Base-by-base conservation (phyloP, 768 basidiomycete species). In the Leucocoprinus leucothites region DNA sequence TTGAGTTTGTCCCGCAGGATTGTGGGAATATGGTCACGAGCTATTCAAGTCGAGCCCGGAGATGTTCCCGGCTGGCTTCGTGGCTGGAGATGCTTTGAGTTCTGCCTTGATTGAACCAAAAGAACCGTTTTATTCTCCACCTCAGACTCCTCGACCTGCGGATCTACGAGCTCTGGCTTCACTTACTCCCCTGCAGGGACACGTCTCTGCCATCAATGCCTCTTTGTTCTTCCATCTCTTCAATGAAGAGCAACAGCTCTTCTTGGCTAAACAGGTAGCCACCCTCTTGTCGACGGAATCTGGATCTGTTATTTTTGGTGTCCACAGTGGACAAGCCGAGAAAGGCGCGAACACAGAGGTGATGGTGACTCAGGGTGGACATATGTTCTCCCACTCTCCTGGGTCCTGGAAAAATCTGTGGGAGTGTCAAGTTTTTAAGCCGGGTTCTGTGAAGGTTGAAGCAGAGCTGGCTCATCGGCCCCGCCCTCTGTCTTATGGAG, bases 11-110 rank as follows among this genome's bases (percentile, higher is more conserved):
- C 11, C 31, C 31, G 31, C 38, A 85, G 85, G 69, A 16, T 81
- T 82, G 57, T 86, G 84, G 85, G 72, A 80, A 6, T 70, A 77
- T 3, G 86, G 86, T 1, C 84, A 87, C 58, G 71, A 79, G 40
- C 71, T 88, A n/a, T 89, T 85, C 69, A 74, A 66, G 49, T 74
- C 79, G 2, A 80, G 71, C 0, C 74, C 78, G 0, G 68, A 76
- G 34, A 72, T 75, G 0, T 86, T 82, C 65, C 80, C 82, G 1
- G 80, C 73, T 0, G 65, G 70, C 0, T 87, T 88, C 62, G 51
- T 87, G 14, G 64, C 72, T 11, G 86, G 86, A 1, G 77, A 88
- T 58, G 72, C 67, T 0, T 76, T 87, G 45, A 74, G 83, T 57
- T 66, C 74, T 8, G 53, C 59, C 3, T 69, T 79, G 48, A 71